A percentile compares a stretch with the other conserved stretches of the same genome.
phyloP scores from a whole-genome alignment of 2,329 filamentous ascomycete genomes.

The Neonectria sp. region DNA sequence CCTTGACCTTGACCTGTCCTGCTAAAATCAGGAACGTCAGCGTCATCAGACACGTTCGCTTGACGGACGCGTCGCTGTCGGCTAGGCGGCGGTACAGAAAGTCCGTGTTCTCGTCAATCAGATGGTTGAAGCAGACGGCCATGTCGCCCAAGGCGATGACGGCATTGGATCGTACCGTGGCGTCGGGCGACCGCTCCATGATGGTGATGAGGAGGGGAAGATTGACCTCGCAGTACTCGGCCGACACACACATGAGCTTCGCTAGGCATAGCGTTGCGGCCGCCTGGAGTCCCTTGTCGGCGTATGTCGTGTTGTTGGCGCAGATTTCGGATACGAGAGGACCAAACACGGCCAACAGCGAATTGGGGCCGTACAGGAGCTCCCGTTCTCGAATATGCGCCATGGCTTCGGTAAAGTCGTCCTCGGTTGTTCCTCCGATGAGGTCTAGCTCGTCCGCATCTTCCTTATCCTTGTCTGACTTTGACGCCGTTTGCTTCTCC shows the following conservation, averaged over 20 bases:
- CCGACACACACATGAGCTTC: slow-evolving; percentile 98
- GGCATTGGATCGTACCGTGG: slow-evolving; percentile 94
- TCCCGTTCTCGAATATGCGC: slow-evolving; percentile 87
- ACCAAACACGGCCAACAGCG: slow-evolving; percentile 90
- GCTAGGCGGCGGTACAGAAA: slow-evolving; percentile 96
- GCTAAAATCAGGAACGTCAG: slow-evolving; percentile 97
- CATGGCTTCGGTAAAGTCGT: slow-evolving; percentile 92
- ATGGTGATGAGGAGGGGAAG: slow-evolving; percentile 96
- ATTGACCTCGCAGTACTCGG: slow-evolving; percentile 95
- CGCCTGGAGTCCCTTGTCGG: slow-evolving; percentile 90
- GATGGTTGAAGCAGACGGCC: slow-evolving; percentile 99
- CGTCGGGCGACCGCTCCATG: slow-evolving; percentile 93
- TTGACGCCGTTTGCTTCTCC: slow-evolving; percentile 73
- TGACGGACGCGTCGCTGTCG: slow-evolving; percentile 89
- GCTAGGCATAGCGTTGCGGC: slow-evolving; percentile 95
- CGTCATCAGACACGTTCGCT: slow-evolving; percentile 98
- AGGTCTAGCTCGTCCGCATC: slow-evolving; percentile 93
- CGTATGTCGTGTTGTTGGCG: slow-evolving; percentile 93
- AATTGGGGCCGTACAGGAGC: slow-evolving; percentile 84
- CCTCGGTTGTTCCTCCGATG: slow-evolving; percentile 95
- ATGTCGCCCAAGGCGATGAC: slow-evolving; percentile 98
- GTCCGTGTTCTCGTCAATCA: slow-evolving; percentile 99
- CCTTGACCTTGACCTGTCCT: slow-evolving; percentile 99
- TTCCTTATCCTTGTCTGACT: slow-evolving; percentile 68
- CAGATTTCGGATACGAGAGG: slow-evolving; percentile 95